phyloP scores from a whole-genome alignment of 768 basidiomycete species.

The Dacryopinax primogenitus region DNA sequence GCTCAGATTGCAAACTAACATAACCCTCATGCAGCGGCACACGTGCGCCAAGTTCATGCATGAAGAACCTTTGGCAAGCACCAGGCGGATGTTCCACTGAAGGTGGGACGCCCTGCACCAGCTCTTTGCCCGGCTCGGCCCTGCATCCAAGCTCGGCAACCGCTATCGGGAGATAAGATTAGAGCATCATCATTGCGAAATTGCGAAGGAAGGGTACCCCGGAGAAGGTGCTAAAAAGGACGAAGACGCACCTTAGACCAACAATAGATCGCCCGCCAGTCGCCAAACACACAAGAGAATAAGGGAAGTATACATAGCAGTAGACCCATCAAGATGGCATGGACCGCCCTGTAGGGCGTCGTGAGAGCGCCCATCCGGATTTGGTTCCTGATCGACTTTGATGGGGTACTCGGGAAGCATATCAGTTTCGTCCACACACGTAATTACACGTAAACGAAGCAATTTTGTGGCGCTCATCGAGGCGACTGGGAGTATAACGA shows the following conservation, averaged over 20 bases:
- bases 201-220: not conserved
- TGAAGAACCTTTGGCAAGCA: not conserved
- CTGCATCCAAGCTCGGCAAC: not conserved
- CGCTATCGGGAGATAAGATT: not conserved
- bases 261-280: not conserved
- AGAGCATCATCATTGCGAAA: not conserved
- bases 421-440: not conserved
- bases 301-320: too few relatives aligned
- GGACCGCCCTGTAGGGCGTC: too few relatives aligned
- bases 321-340: too few relatives aligned
- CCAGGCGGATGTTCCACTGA: not conserved
- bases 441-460: conserved; percentile 2
- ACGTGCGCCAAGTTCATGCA: not conserved
- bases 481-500: not conserved
- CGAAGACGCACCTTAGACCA: not conserved
- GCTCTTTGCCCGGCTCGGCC: not conserved
- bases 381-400: not conserved
- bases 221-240: not conserved
- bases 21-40: not conserved
- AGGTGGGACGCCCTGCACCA: not conserved
- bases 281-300: not conserved
- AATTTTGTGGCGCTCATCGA: not conserved
- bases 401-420: not conserved
- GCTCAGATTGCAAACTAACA: conserved; percentile 8
- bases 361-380: not conserved